Percentiles rank a stretch among this genome's conserved stretches.
phyloP scores from a whole-genome alignment of 1,284 basidiomycete species.

The Austroboletus novae-zelandiae region DNA sequence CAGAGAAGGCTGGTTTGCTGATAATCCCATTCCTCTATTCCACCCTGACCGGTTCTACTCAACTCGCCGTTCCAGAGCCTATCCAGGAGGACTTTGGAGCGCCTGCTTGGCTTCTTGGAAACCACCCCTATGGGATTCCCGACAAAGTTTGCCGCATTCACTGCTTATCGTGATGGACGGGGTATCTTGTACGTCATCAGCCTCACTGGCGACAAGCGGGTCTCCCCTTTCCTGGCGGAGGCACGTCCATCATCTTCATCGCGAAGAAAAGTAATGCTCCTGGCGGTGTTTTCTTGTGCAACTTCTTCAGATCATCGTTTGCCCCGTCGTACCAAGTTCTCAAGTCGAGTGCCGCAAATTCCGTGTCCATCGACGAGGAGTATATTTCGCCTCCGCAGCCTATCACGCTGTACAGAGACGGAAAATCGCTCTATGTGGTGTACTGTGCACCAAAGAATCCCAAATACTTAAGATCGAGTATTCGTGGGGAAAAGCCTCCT shows the following conservation, averaged over 20 bases:
- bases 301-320: conserved; percentile 19
- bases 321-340: conserved; percentile 23
- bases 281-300: conserved; percentile 25
- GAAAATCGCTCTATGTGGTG: no score
- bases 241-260: conserved; percentile 16
- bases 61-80: conserved; percentile 43
- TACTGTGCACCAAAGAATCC: no score
- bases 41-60: conserved; percentile 33
- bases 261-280: conserved; percentile 24
- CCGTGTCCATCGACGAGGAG: not conserved
- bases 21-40: no score
- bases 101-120: conserved; percentile 53
- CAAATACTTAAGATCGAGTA: no score
- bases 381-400: no score
- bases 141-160: conserved; percentile 42
- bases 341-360: conserved; percentile 15
- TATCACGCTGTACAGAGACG: no score
- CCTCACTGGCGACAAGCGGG: conserved; percentile 33
- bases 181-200: conserved; percentile 46
- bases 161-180: conserved; percentile 48
- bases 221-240: conserved; percentile 46
- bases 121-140: conserved; percentile 48
- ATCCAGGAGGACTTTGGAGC: conserved; percentile 54
- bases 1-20: no score
- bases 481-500: no score